A percentile compares a stretch with the other conserved stretches of the same genome.
Conservation (phyloP, 441 rosid species). For the Raphanus hybrid region DNA sequence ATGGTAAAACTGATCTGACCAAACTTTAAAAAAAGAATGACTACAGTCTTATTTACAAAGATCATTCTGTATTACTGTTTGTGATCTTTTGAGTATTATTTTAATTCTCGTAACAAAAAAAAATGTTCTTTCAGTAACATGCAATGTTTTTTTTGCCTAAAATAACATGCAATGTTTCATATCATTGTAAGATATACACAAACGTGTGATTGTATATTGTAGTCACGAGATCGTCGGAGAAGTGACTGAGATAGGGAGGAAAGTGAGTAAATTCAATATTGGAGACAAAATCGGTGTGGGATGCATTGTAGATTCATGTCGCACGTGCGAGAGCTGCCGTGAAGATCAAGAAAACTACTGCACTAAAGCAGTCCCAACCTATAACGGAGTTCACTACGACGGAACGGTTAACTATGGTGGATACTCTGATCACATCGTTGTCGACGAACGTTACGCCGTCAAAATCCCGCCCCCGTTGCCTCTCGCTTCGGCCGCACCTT, state of each 20-base stretch:
- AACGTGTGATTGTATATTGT: conserved; percentile 16
- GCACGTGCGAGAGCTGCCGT: conserved; percentile 48
- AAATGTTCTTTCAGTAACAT: neutral
- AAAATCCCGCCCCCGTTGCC: conserved; percentile 50
- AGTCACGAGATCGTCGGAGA: conserved; percentile 64
- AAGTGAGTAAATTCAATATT: conserved; percentile 51
- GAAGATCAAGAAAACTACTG: conserved; percentile 61
- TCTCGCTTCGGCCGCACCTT: conserved; percentile 56
- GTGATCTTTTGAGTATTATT: neutral
- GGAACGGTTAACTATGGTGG: conserved; percentile 60
- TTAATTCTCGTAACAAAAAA: neutral
- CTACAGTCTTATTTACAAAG: neutral
- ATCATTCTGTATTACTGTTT: neutral
- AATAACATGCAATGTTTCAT: neutral
- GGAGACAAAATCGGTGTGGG: conserved; percentile 65
- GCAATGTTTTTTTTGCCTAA: neutral
- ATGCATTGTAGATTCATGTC: conserved; percentile 56
- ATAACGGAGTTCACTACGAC: conserved; percentile 40
- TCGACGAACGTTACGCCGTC: conserved; percentile 50
- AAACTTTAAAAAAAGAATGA: neutral
- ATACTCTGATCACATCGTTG: conserved; percentile 53
- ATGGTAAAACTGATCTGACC: neutral
- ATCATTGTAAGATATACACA: neutral
- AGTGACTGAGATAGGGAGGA: conserved; percentile 54
- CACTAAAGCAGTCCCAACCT: conserved; percentile 44